Conservation (phyloP, 1,139 yeast species). For the Suhomyces choctaworum region DNA sequence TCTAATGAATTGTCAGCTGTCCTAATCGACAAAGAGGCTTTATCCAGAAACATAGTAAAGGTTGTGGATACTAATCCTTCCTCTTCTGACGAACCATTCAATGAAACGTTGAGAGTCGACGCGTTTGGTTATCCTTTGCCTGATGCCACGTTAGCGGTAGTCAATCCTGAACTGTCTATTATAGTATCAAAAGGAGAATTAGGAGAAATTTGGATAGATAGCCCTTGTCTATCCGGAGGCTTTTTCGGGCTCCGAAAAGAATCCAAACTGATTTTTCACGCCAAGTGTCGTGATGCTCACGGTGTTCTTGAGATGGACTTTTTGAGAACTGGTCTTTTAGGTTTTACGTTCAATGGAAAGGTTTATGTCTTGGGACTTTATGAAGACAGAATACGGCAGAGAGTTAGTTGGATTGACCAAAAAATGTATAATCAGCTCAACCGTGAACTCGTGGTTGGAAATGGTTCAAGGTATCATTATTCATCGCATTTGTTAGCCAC, state of each 20-base stretch:
- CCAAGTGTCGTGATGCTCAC: constrained; percentile 69
- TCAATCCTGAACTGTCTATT: constrained; percentile 83
- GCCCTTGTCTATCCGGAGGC: constrained; percentile 86
- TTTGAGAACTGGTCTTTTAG: constrained; percentile 85
- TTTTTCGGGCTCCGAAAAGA: constrained; percentile 73
- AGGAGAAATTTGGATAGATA: constrained; percentile 98
- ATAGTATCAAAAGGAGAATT: constrained; percentile 72
- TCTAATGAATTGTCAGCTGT: constrained; percentile 64
- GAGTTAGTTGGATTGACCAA: constrained; percentile 63
- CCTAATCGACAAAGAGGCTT: constrained; percentile 75
- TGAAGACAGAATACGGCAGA: constrained; percentile 87
- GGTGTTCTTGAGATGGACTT: constrained; percentile 75
- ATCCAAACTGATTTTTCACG: constrained; percentile 77
- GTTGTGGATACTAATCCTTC: constrained; percentile 64
- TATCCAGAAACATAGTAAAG: constrained; percentile 75
- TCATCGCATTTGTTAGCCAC: constrained; percentile 83
- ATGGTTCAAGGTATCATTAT: constrained; percentile 66
- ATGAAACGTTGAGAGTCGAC: constrained; percentile 66
- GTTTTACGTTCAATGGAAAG: constrained; percentile 84
- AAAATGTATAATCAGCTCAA: constrained; percentile 35
- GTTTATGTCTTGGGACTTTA: constrained; percentile 85
- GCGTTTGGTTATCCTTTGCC: constrained; percentile 95
- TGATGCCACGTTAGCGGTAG: constrained; percentile 90
- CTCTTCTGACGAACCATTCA: constrained; percentile 52
- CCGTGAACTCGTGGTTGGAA: constrained; percentile 35